Base-by-base conservation (phyloP, 177 flowering plant species). In the Vitis hybrid region DNA sequence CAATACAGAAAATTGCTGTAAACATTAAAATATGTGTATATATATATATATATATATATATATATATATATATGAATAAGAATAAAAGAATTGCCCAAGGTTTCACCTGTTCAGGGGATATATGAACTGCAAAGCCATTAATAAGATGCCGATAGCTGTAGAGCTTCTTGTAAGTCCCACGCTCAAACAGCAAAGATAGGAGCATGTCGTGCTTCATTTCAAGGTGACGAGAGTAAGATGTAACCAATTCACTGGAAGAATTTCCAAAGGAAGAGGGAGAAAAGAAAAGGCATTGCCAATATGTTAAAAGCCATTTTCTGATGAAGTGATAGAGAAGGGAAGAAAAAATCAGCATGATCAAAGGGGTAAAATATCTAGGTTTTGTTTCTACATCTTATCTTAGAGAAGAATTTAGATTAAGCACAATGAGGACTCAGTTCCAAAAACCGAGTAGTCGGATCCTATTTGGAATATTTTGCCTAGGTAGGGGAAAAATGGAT, bases 141-240 rank as follows among this genome's bases (percentile, higher is more conserved):
- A 93, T 84, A 58, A 95, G 93, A 78, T 95, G 97, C 48, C 80
- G 82, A 79, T 95, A 95, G 82, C 99, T 95, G 83, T 95, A 95
- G 69, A 95, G 81, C 71, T 95, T 95, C 82, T 86, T 73, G 82
- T 90, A 95, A 14, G 87, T 83, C 57, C 92, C 97, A 63, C 51
- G 75, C 18, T 88, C 90, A 79, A 95, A 95, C 66, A 95, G 74
- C 84, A 84, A 57, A 11, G 78, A 93, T 52, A 95, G 97, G 85
- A 95, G 93, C 87, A 89, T 90, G 74, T 95, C 98, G 75, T 95
- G 99, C 74, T 85, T 92, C 72, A 83, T 87, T 72, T 86, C 98
- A 70, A 95, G 92, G 86, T 93, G 97, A 57, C 62, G 84, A 8
- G 93, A 79, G 75, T 95, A 95, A 49, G 96, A 79, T 74, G 62